phyloP scores from a whole-genome alignment of 2,329 filamentous ascomycete species.

The Pestalotiopsis sp. region DNA sequence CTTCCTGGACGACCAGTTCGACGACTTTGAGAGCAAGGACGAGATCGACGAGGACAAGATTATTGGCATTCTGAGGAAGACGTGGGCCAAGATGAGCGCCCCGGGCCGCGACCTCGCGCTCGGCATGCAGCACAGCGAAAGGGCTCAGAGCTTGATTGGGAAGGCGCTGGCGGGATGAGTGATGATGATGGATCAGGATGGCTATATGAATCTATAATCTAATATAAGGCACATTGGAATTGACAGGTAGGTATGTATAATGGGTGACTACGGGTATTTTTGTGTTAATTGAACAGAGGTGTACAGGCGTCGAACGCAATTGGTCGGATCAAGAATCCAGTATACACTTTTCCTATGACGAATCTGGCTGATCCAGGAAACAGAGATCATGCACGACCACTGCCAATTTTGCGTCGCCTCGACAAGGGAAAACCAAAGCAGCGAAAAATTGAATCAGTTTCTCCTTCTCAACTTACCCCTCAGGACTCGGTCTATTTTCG shows the following conservation, averaged over 20 bases:
- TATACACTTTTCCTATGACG: no score
- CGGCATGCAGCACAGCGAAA: slow-evolving; percentile 65
- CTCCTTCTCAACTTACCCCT: slow-evolving; percentile 5
- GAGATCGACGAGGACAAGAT: slow-evolving; percentile 78
- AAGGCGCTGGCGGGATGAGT: slow-evolving; percentile 57
- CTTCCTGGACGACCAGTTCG: slow-evolving; percentile 86
- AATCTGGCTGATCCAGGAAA: no score
- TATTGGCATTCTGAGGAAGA: slow-evolving; percentile 70
- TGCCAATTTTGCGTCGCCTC: no score
- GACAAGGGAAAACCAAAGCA: neutral
- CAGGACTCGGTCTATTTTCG: slow-evolving; percentile 8
- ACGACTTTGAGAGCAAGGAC: slow-evolving; percentile 71
- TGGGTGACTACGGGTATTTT: no score
- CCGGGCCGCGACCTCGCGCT: slow-evolving; percentile 67
- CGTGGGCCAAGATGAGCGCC: slow-evolving; percentile 76
- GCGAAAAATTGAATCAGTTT: neutral
- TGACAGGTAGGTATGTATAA: no score
- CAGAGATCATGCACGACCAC: no score
- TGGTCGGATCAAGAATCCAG: neutral
- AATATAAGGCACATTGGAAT: no score
- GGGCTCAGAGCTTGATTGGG: slow-evolving; percentile 62
- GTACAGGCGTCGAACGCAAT: neutral
- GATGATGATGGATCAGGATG: no score
- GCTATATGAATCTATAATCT: neutral
- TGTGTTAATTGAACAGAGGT: no score